phyloP scores from a whole-genome alignment of 768 basidiomycete genomes.

The Sarcomyxa edulis region DNA sequence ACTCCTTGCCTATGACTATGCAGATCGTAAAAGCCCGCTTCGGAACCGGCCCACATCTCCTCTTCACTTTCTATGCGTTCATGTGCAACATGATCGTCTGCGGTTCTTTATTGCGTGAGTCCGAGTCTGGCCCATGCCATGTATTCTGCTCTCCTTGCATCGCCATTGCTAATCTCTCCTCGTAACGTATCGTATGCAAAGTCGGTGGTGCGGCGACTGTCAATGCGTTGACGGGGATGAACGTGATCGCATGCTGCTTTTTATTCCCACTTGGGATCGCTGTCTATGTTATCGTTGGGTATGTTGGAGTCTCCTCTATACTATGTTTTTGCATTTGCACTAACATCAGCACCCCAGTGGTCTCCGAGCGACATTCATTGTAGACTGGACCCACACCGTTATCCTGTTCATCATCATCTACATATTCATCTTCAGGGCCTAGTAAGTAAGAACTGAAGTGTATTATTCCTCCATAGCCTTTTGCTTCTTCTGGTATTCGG shows the following conservation, averaged over 20 bases:
- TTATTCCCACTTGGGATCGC: conserved; percentile 39
- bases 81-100: conserved; percentile 47
- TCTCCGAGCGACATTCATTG: conserved; percentile 39
- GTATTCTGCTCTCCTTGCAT: too few relatives aligned
- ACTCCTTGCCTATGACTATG: not conserved
- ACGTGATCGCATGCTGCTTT: conserved; percentile 37
- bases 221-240: conserved; percentile 40
- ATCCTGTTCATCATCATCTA: conserved; percentile 37
- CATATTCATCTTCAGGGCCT: too few relatives aligned
- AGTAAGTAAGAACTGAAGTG: conserved; percentile 15
- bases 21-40: conserved; percentile 46
- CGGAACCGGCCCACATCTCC: conserved; percentile 38
- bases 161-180: too few relatives aligned
- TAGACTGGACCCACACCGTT: conserved; percentile 39
- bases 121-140: too few relatives aligned
- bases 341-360: too few relatives aligned
- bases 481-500: too few relatives aligned
- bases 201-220: conserved; percentile 43
- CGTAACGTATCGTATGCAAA: conserved; percentile 10
- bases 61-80: conserved; percentile 50
- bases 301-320: too few relatives aligned
- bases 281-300: conserved; percentile 36
- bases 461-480: conserved; percentile 10
- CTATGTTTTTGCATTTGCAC: too few relatives aligned
- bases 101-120: conserved; percentile 42